Conservation (phyloP, 352 stramenopile species). For the Phytophthora palmivora region DNA sequence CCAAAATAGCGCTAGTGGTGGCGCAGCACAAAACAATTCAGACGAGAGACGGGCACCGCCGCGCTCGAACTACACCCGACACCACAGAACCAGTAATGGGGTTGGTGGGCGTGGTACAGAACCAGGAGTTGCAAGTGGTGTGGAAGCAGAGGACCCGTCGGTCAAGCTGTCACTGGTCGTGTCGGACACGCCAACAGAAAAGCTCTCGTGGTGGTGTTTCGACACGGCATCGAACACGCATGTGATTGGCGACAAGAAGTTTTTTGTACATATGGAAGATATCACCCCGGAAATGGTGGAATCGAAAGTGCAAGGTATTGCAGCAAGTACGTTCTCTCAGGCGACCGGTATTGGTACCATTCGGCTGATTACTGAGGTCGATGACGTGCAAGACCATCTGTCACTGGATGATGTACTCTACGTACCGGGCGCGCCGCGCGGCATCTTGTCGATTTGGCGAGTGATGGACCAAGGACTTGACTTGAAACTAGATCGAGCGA, state of each 20-base stretch:
- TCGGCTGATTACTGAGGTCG: neutral
- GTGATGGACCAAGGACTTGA: slow-evolving; percentile 1
- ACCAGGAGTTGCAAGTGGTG: neutral
- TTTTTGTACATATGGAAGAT: slow-evolving; percentile 3
- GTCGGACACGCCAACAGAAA: too few relatives aligned
- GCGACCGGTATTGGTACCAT: neutral
- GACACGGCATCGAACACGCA: neutral
- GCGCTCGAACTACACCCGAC: neutral
- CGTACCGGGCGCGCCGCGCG: neutral
- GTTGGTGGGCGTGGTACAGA: neutral
- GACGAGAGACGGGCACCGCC: neutral
- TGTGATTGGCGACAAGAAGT: neutral
- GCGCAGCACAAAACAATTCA: too few relatives aligned
- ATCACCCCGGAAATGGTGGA: neutral
- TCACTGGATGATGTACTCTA: neutral
- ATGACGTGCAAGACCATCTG: neutral
- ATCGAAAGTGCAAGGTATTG: neutral
- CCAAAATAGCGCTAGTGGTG: too few relatives aligned
- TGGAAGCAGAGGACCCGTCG: too few relatives aligned
- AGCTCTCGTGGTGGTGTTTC: neutral
- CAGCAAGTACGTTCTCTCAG: neutral
- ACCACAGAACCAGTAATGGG: neutral
- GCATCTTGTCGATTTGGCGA: neutral
- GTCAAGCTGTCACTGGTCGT: too few relatives aligned
- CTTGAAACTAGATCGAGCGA: neutral